Conservation (phyloP, 805 yeast species). For the Peterozyma xylosa region DNA sequence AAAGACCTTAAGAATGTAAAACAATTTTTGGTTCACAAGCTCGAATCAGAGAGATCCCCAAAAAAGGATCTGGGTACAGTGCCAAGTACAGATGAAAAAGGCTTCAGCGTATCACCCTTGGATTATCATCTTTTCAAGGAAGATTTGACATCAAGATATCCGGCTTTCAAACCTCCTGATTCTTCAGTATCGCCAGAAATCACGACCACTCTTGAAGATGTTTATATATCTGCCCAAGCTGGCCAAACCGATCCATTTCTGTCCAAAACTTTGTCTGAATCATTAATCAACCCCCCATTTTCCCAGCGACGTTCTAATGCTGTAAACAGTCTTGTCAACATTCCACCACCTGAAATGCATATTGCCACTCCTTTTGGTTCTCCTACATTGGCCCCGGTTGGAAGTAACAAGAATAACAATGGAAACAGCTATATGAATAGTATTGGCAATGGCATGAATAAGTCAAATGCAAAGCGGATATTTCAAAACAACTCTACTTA, state of each 20-base stretch:
- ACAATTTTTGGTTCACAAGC: slow-evolving; percentile 26
- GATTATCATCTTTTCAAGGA: slow-evolving; percentile 78
- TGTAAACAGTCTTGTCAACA: slow-evolving; percentile 23
- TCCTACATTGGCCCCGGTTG: slow-evolving; percentile 52
- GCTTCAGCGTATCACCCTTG: slow-evolving; percentile 61
- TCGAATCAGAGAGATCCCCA: slow-evolving; percentile 24
- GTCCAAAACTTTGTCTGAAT: slow-evolving; percentile 2
- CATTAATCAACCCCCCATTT: slow-evolving; percentile 21
- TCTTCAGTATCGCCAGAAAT: slow-evolving; percentile 36
- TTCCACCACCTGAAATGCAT: slow-evolving; percentile 37
- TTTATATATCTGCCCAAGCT: slow-evolving; percentile 1
- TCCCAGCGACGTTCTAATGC: slow-evolving; percentile 20
- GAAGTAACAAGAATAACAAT: slow-evolving; percentile 18
- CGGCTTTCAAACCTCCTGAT: slow-evolving; percentile 52
- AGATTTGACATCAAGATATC: slow-evolving; percentile 68
- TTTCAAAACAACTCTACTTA: slow-evolving; percentile 23
- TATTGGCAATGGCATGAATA: not conserved
- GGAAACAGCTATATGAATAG: slow-evolving; percentile 14
- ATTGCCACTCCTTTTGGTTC: slow-evolving; percentile 88
- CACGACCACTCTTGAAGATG: slow-evolving; percentile 22
- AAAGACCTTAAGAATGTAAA: slow-evolving; percentile 33
- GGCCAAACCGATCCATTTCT: not conserved
- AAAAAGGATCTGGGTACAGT: not conserved
- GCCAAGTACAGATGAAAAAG: slow-evolving; percentile 4
- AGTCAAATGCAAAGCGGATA: slow-evolving; percentile 15